A percentile compares a stretch with the other conserved stretches of the same genome.
Conservation (phyloP, 2,329 filamentous ascomycete genomes). For the Fusarium domesticum region DNA sequence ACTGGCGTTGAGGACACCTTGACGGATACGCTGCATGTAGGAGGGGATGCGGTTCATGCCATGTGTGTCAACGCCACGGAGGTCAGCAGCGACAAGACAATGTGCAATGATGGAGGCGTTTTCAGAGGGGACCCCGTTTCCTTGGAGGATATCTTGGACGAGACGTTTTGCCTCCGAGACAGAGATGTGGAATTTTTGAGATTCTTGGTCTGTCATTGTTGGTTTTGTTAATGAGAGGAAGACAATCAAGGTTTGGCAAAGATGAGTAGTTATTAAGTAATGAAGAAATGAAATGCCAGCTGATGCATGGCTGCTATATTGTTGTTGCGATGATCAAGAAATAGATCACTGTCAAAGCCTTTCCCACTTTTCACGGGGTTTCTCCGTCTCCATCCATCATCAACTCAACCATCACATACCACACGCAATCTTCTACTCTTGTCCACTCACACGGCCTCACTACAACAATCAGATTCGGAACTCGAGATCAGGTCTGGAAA, state of each 20-base stretch:
- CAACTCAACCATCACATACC: background rate
- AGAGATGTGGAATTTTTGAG: constrained; percentile 33
- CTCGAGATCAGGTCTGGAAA: constrained; percentile 1
- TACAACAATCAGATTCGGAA: background rate
- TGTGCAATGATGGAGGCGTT: constrained; percentile 63
- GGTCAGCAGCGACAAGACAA: constrained; percentile 70
- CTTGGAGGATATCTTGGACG: constrained; percentile 53
- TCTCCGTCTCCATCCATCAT: constrained; percentile 10
- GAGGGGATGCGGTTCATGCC: constrained; percentile 73
- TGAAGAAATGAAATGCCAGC: too few relatives aligned
- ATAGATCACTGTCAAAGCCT: constrained; percentile 11
- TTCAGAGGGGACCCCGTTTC: constrained; percentile 55
- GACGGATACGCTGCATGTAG: constrained; percentile 70
- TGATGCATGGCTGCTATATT: too few relatives aligned
- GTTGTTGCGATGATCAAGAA: background rate
- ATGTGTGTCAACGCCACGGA: constrained; percentile 77
- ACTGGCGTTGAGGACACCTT: constrained; percentile 62
- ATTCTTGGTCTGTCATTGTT: constrained; percentile 17
- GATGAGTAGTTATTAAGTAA: too few relatives aligned
- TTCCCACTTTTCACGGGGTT: constrained; percentile 12
- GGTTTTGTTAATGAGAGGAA: background rate
- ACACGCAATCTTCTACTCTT: background rate
- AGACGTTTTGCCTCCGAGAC: constrained; percentile 45
- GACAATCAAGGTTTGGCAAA: too few relatives aligned
- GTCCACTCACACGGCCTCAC: background rate